Conservation (phyloP, 192 early-diverging fungal genomes). For the Backusella luteola region DNA sequence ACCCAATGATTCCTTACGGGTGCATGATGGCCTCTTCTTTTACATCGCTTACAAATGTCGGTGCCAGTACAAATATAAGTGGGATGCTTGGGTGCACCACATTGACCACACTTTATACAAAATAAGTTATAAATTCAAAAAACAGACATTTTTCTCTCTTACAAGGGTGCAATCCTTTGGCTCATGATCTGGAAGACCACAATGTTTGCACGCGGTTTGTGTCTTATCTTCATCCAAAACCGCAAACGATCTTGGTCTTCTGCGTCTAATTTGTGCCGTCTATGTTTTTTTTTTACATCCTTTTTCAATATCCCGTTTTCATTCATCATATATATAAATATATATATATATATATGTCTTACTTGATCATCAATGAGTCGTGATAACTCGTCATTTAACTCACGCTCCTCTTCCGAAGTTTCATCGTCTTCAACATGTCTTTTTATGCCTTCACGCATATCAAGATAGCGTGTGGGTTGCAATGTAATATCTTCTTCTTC, state of each 20-base stretch:
- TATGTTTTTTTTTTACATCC: neutral
- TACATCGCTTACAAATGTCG: neutral
- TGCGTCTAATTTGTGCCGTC: neutral
- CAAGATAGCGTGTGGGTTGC: neutral
- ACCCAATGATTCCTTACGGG: neutral
- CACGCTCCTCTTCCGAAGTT: constrained; percentile 4
- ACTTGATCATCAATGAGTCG: constrained; percentile 10
- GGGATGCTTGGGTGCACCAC: neutral
- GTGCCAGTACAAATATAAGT: neutral
- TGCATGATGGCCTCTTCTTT: neutral
- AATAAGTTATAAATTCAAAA: neutral
- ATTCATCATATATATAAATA: too few species aligned
- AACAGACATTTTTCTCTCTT: neutral
- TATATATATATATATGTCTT: neutral
- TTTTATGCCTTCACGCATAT: neutral
- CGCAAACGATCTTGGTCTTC: neutral
- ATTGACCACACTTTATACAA: neutral
- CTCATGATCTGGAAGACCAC: neutral
- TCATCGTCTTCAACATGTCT: neutral
- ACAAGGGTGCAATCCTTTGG: neutral
- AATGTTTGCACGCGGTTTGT: neutral
- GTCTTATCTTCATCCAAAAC: neutral
- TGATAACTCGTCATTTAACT: constrained; percentile 1
- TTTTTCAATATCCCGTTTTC: neutral
- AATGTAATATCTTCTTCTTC: too few species aligned